These are phyloP conservation scores for Colletotrichum ledebouriae DNA, from an alignment of 2,329 filamentous ascomycete genomes.

Conservation along the genomic window DNA sequence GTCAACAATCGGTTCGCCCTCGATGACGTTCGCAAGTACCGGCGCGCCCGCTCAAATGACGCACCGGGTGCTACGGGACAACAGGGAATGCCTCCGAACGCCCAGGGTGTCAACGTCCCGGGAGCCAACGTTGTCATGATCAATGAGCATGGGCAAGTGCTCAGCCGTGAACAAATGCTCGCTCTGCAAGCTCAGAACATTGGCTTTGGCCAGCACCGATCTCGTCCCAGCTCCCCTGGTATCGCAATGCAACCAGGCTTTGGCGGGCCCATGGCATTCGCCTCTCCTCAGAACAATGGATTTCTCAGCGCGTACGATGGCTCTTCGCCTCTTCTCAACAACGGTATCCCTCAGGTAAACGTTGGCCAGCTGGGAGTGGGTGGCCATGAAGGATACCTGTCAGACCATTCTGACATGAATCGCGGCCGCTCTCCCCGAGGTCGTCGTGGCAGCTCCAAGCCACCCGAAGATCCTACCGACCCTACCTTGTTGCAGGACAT, in stretches of 20 bases:
- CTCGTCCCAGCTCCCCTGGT: constrained; percentile 90
- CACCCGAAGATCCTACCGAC: constrained; percentile 97
- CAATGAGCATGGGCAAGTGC: constrained; percentile 89
- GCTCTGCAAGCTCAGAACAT: constrained; percentile 78
- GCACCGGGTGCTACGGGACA: constrained; percentile 65
- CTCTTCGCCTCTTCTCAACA: constrained; percentile 76
- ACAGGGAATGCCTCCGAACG: constrained; percentile 46
- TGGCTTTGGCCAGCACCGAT: constrained; percentile 77
- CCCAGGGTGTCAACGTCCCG: constrained; percentile 72
- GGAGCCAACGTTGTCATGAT: constrained; percentile 91
- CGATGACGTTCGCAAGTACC: constrained; percentile 97
- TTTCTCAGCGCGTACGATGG: constrained; percentile 92
- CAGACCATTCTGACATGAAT: constrained; percentile 91
- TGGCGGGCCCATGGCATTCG: constrained; percentile 75
- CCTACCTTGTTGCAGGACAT: constrained; percentile 92
- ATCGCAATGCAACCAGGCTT: constrained; percentile 80
- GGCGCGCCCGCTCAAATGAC: constrained; percentile 90
- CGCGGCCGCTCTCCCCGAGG: constrained; percentile 93
- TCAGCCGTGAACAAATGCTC: constrained; percentile 87
- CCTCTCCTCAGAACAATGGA: constrained; percentile 93
- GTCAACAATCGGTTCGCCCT: constrained; percentile 98
- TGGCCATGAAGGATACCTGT: constrained; percentile 87
- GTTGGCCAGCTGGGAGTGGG: constrained; percentile 79
- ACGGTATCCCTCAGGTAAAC: constrained; percentile 78
- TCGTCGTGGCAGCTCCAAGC: constrained; percentile 94